These are phyloP conservation scores for Sclerotinia glacialis DNA, from an alignment of 2,329 filamentous ascomycete genomes.

Conservation along the genomic window DNA sequence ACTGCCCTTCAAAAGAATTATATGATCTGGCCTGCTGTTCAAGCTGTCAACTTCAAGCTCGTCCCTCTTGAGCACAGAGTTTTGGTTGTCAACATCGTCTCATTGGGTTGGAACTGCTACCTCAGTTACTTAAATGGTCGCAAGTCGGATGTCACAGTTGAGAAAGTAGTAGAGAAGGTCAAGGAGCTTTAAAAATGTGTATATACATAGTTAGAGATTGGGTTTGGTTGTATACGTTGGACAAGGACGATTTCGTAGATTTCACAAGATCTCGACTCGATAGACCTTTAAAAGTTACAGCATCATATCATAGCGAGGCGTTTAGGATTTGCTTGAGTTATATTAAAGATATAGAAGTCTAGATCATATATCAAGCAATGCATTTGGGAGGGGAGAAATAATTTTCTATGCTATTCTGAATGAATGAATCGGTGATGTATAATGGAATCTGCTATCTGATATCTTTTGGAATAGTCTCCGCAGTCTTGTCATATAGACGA, in stretches of 20 bases:
- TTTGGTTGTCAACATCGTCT: slow-evolving; percentile 68
- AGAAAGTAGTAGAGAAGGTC: slow-evolving; percentile 15
- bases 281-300: slow-evolving; percentile 16
- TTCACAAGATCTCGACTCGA: slow-evolving; percentile 14
- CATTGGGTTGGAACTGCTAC: slow-evolving; percentile 53
- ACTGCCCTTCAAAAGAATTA: slow-evolving; percentile 65
- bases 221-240: background rate
- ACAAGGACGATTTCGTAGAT: slow-evolving; percentile 3
- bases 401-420: background rate
- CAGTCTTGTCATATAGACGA: background rate
- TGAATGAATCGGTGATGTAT: slow-evolving; percentile 15
- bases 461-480: background rate
- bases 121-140: slow-evolving; percentile 40
- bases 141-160: slow-evolving; percentile 12
- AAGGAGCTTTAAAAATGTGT: slow-evolving; percentile 16
- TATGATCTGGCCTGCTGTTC: slow-evolving; percentile 67
- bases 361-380: slow-evolving; percentile 9
- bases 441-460: background rate
- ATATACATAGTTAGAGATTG: slow-evolving; percentile 4
- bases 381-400: background rate
- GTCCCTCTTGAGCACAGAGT: slow-evolving; percentile 67
- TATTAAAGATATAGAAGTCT: background rate
- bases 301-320: slow-evolving; percentile 29
- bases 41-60: slow-evolving; percentile 67
- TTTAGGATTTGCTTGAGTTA: slow-evolving; percentile 22